A percentile compares a stretch with the other conserved stretches of the same genome.
Conservation (phyloP, 768 basidiomycete genomes). For the Royoungia palumana region DNA sequence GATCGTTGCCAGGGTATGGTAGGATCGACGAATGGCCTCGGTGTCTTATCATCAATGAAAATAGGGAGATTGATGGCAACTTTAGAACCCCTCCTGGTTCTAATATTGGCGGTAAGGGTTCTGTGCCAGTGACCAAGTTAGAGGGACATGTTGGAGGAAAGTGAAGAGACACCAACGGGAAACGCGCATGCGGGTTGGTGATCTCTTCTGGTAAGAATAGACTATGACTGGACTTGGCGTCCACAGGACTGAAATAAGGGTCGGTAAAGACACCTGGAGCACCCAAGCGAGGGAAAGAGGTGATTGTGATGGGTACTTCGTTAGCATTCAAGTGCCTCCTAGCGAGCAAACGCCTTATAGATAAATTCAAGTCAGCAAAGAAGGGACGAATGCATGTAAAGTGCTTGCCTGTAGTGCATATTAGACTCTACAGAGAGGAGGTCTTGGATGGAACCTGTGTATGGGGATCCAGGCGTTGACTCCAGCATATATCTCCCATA, state of each 20-base stretch:
- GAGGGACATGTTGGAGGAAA: conserved; percentile 2
- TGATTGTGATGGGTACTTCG: conserved; percentile 89
- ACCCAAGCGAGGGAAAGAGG: conserved; percentile 93
- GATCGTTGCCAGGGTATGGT: conserved; percentile 85
- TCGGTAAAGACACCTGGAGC: conserved; percentile 89
- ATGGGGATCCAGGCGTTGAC: conserved; percentile 94
- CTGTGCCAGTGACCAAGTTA: conserved; percentile 47
- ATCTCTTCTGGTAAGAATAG: conserved; percentile 94
- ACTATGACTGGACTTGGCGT: conserved; percentile 85
- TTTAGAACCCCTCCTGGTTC: conserved; percentile 85
- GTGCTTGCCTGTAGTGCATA: conserved; percentile 82
- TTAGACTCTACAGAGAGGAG: conserved; percentile 88
- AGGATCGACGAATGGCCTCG: conserved; percentile 86
- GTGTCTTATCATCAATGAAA: conserved; percentile 84
- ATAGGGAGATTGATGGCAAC: conserved; percentile 94
- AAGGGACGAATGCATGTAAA: neutral
- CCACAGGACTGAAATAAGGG: conserved; percentile 71
- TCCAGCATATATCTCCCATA: conserved; percentile 99
- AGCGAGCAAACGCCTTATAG: conserved; percentile 74
- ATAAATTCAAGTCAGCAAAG: conserved; percentile 10
- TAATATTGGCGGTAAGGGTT: conserved; percentile 96
- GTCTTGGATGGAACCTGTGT: conserved; percentile 83
- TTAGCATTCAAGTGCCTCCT: conserved; percentile 78
- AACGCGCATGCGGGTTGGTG: conserved; percentile 95
- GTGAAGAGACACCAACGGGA: conserved; percentile 70